These are phyloP conservation scores for Athelia sp. DNA, from an alignment of 1,284 basidiomycete species.

Conservation along the genomic window DNA sequence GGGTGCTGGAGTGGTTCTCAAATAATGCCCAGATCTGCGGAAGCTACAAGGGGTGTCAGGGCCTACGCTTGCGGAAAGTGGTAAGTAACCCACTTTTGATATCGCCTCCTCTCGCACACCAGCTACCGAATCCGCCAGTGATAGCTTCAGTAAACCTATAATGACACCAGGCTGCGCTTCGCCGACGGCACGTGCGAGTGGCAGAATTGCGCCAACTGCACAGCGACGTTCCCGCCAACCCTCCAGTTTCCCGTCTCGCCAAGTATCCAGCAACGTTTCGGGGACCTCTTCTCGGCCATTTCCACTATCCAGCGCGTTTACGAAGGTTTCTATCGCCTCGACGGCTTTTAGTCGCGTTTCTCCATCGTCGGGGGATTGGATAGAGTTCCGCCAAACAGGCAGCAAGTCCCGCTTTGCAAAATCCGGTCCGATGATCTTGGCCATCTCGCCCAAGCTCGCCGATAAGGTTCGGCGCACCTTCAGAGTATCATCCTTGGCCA, in stretches of 20 bases:
- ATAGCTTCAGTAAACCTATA: slow-evolving; percentile 50
- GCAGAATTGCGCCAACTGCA: slow-evolving; percentile 53
- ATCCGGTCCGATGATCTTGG: slow-evolving; percentile 76
- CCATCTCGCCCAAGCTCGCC: slow-evolving; percentile 87
- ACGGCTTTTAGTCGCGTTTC: slow-evolving; percentile 71
- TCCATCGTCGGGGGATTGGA: slow-evolving; percentile 52
- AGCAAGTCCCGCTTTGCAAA: slow-evolving; percentile 71
- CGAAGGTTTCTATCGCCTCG: slow-evolving; percentile 58
- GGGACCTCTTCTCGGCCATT: slow-evolving; percentile 50
- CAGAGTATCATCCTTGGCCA: slow-evolving; percentile 53
- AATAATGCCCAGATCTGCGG: slow-evolving; percentile 49
- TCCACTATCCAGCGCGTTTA: slow-evolving; percentile 46
- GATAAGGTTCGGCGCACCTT: slow-evolving; percentile 78
- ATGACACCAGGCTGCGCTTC: slow-evolving; percentile 25
- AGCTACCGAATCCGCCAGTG: slow-evolving; percentile 77
- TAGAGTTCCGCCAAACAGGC: slow-evolving; percentile 64
- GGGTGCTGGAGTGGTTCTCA: slow-evolving; percentile 29
- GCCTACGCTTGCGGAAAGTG: background rate
- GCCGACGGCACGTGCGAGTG: slow-evolving; percentile 37
- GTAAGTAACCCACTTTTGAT: slow-evolving; percentile 46
- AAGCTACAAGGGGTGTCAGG: slow-evolving; percentile 31
- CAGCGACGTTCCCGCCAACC: slow-evolving; percentile 86
- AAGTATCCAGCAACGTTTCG: slow-evolving; percentile 48
- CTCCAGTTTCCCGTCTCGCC: slow-evolving; percentile 58
- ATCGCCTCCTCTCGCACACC: slow-evolving; percentile 82